Percentiles rank a stretch among this genome's conserved stretches.
Evolutionary conservation across 371 early-diverging fungal genomes (phyloP).

Genomic region (Lichtheimia hyalospora): DNA sequence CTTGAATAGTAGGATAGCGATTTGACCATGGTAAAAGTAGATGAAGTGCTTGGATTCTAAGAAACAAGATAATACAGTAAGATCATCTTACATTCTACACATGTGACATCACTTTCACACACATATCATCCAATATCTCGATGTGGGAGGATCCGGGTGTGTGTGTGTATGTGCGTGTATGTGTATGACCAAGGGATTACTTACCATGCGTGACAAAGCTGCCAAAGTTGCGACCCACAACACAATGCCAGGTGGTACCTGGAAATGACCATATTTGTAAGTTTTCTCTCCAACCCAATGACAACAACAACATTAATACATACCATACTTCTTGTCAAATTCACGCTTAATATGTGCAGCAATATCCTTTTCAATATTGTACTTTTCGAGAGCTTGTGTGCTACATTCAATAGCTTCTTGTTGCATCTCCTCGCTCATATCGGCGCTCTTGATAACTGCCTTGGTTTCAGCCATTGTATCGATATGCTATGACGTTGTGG

Average conservation of each 20-base stretch:
- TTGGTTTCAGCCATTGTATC: constrained; percentile 67
- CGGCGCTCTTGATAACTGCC: constrained; percentile 94
- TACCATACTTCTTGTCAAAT: constrained; percentile 95
- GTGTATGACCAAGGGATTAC: constrained; percentile 1
- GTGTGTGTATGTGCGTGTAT: too few relatives aligned
- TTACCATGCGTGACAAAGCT: constrained; percentile 97
- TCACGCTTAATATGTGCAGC: constrained; percentile 97
- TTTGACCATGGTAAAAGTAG: constrained; percentile 96
- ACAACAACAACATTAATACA: not conserved
- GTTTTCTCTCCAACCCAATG: too few relatives aligned
- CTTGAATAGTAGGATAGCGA: constrained; percentile 95
- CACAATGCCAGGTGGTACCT: constrained; percentile 96
- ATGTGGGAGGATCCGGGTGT: too few relatives aligned
- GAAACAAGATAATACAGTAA: not conserved
- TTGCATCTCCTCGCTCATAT: constrained; percentile 98
- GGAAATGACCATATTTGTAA: constrained; percentile 1
- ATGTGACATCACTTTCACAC: not conserved
- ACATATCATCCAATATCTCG: not conserved
- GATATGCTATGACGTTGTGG: too few relatives aligned
- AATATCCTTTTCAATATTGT: constrained; percentile 96
- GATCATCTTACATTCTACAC: too few relatives aligned
- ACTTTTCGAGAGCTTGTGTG: constrained; percentile 89
- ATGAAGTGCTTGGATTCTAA: constrained; percentile 93
- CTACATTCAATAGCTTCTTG: constrained; percentile 93
- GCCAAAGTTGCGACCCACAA: constrained; percentile 98